A percentile compares a stretch with the other conserved stretches of the same genome.
Conservation (phyloP, 352 stramenopile species). For the Pythium apleroticum region DNA sequence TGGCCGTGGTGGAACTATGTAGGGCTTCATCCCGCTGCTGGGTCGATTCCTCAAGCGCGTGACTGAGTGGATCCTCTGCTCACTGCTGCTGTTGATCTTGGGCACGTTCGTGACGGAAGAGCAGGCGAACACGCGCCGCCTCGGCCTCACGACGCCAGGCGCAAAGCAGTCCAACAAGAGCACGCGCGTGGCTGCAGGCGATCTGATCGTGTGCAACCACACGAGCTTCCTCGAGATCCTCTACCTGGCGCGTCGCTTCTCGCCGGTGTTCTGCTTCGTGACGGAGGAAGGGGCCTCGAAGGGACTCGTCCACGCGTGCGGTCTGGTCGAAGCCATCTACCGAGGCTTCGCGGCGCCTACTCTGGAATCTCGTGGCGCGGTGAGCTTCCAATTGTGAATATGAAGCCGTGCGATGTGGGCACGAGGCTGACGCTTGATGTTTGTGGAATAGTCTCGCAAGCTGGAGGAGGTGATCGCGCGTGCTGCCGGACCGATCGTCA, state of each 20-base stretch:
- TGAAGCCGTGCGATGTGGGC: too few relatives aligned
- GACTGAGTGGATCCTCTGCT: constrained; percentile 72
- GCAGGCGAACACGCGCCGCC: constrained; percentile 63
- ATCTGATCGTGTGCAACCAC: constrained; percentile 83
- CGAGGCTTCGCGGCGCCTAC: constrained; percentile 50
- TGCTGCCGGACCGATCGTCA: constrained; percentile 60
- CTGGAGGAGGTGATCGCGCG: constrained; percentile 66
- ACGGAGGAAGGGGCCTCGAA: constrained; percentile 50
- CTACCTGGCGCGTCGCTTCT: constrained; percentile 77
- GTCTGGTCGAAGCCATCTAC: constrained; percentile 65
- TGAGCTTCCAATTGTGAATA: constrained; percentile 16
- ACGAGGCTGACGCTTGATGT: background rate
- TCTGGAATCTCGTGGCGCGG: constrained; percentile 35
- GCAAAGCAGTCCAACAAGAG: constrained; percentile 37
- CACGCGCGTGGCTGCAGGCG: constrained; percentile 41
- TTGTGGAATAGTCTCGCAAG: constrained; percentile 34
- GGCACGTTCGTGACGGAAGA: constrained; percentile 71
- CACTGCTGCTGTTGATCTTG: constrained; percentile 60
- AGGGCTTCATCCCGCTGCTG: constrained; percentile 62
- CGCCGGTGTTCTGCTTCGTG: constrained; percentile 73
- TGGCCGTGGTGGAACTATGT: background rate
- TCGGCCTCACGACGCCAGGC: constrained; percentile 54
- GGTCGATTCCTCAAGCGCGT: constrained; percentile 67
- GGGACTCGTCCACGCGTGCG: constrained; percentile 62
- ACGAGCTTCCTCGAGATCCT: constrained; percentile 80